Base-by-base conservation (phyloP, 352 stramenopile species). In the Phytophthora foliorum region DNA sequence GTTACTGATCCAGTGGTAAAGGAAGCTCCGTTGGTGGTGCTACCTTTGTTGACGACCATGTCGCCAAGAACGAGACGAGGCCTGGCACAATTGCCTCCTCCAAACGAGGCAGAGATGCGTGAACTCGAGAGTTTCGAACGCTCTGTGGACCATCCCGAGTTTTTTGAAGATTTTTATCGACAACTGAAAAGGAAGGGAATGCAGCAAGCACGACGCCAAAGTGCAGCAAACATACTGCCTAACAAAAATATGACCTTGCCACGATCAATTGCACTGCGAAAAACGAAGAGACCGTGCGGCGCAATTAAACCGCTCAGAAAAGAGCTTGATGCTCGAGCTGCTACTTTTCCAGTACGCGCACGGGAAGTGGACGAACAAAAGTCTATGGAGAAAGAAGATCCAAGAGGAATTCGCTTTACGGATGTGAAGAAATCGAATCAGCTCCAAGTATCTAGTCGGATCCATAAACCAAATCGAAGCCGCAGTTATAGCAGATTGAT, bases 1-100 rank as follows among this genome's bases (percentile, higher is more conserved):
- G 36, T 4, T 54, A 17, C 2, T 19, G 32, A 48, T 34, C 13
- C 14, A 27, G n/a, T 2, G 27, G 36, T 50, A 16, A 63, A 57
- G 22, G 25, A 42, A 7, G 13, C 48, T 38, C 10, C 21, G 6
- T 4, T 46, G 9, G 9, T 75, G 5, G 38, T 74, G 9, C 60
- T 89, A 1, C 83, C 83, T 13, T 32, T 90, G 11, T 57, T 91
- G 21, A 80, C 58, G 34, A 86, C 73, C 7, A 71, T 91, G 19
- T 85, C 81, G 1, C 81, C 83, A 16, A 57, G 79, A 51, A 89
- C 77, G n/a, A 74, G 70, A 31, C 66, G 75, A 21, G 69, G 66
- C 6, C 65, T 91, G 11, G 72, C 79, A 6, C 73, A 74, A 0
- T 42, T 91, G 3, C 79, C 83, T 2, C 58, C 79, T 22, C 69